Base-by-base conservation (phyloP, 1,284 basidiomycete species). In the Termitomyces sp. region DNA sequence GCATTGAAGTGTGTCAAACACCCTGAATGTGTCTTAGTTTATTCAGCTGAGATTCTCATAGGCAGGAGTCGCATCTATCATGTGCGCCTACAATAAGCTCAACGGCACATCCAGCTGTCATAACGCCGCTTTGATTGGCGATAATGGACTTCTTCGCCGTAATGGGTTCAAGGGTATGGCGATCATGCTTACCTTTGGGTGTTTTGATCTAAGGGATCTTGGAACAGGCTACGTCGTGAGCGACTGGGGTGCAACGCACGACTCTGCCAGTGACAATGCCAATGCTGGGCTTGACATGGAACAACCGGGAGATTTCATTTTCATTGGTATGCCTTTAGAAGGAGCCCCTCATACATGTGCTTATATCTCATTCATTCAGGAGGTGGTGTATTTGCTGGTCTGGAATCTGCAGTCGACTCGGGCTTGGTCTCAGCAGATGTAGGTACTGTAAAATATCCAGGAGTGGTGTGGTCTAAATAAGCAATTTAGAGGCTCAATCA, bases 31-130 rank as follows among this genome's bases (percentile, higher is more conserved):
- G 6, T 7, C 19, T 19, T 4, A 33, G 36, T 28, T 19, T 4
- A 9, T 19, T 8, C 19, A 28, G 26, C 8, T 46, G n/a, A 17
- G 31, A 15, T 47, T 24, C 24, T 17, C 58, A 64, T 47, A 83
- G 73, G 86, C 87, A 2, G 81, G 80, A 28, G 86, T 88, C 5
- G 77, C 82, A 1, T 70, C 82, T 1, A 74, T 90, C 50, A 91
- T 91, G 88, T 90, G 86, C 62, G 81, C 82, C 12, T 90, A 90
- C 67, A 85, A 83, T 68, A 66, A 71, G 61, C 67, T 77, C 48
- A 75, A 77, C 53, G 68, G 66, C 3, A 77, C 70, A 21, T 74
- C 72, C 2, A 70, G 73, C 2, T 76, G 75, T 56, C 74, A 74
- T 43, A 70, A 75, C 53, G 66, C 68, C 1, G 64, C 55, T 19